A percentile compares a stretch with the other conserved stretches of the same genome.
Evolutionary conservation across 2,329 filamentous ascomycete genomes (phyloP).

Genomic region (Diaporthe capsici): DNA sequence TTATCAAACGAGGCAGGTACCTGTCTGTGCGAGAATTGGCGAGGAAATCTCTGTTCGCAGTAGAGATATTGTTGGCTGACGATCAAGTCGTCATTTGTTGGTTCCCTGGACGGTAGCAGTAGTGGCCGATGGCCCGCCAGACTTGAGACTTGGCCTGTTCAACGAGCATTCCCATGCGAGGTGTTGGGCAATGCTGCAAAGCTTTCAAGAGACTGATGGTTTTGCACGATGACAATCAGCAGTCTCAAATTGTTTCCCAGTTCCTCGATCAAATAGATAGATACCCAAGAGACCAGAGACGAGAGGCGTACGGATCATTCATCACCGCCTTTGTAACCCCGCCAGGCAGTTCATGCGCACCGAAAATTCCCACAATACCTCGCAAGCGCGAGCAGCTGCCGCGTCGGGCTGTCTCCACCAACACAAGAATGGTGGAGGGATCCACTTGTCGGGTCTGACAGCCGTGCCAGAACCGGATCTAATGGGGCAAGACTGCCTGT

Average conservation of each 20-base stretch:
- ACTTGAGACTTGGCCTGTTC: neutral
- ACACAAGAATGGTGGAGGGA: slow-evolving; percentile 30
- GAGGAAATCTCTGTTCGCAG: slow-evolving; percentile 1
- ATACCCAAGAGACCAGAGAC: neutral
- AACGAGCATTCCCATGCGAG: neutral
- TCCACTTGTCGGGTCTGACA: slow-evolving; percentile 36
- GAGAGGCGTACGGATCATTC: slow-evolving; percentile 2
- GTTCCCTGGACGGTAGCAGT: slow-evolving; percentile 5
- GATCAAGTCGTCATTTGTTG: slow-evolving; percentile 28
- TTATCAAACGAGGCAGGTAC: slow-evolving; percentile 16
- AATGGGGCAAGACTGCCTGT: slow-evolving; percentile 37
- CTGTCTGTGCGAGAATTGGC: slow-evolving; percentile 16
- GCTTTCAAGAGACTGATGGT: neutral
- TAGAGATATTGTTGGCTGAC: slow-evolving; percentile 15
- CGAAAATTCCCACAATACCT: slow-evolving; percentile 35
- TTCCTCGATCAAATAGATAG: neutral
- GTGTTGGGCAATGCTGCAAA: neutral
- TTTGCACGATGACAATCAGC: neutral
- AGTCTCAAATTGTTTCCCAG: neutral
- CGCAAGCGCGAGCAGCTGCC: slow-evolving; percentile 34
- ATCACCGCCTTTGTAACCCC: slow-evolving; percentile 37
- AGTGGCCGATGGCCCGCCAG: neutral
- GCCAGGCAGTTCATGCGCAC: slow-evolving; percentile 36
- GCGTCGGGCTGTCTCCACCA: slow-evolving; percentile 35
- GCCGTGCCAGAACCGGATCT: slow-evolving; percentile 39